Evolutionary conservation across 2,329 filamentous ascomycete genomes (phyloP).

Genomic region (Fusarium chuoi): DNA sequence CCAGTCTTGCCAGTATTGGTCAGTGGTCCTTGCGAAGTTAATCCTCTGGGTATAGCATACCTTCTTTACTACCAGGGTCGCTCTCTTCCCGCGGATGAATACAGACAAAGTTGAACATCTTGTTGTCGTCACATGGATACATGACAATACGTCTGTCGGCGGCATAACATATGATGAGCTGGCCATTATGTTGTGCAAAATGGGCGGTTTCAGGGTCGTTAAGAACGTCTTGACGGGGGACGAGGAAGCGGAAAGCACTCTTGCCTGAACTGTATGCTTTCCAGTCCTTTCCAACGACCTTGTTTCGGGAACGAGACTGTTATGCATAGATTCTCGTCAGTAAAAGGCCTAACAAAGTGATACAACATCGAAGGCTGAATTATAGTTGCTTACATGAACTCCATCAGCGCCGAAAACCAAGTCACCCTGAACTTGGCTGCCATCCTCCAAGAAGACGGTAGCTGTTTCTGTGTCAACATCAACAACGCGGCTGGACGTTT

Average conservation of each 20-base stretch:
- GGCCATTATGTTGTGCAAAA: slow-evolving; percentile 20
- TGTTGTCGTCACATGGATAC: slow-evolving; percentile 58
- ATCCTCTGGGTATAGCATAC: background rate
- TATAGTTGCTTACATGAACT: slow-evolving; percentile 52
- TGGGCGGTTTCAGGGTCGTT: slow-evolving; percentile 40
- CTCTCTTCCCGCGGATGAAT: slow-evolving; percentile 56
- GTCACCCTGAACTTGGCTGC: slow-evolving; percentile 56
- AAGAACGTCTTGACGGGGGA: slow-evolving; percentile 53
- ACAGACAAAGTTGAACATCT: slow-evolving; percentile 60
- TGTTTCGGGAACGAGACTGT: background rate
- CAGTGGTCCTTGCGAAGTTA: background rate
- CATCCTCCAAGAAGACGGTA: slow-evolving; percentile 57
- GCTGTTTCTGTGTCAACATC: slow-evolving; percentile 54
- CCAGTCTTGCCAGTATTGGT: slow-evolving; percentile 5
- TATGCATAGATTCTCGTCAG: background rate
- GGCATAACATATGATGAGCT: slow-evolving; percentile 52
- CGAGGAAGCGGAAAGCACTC: slow-evolving; percentile 65
- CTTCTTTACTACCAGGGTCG: background rate
- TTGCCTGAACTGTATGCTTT: slow-evolving; percentile 58
- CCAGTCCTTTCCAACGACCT: slow-evolving; percentile 25
- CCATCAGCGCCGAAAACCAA: slow-evolving; percentile 66
- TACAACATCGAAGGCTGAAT: rapidly evolving
- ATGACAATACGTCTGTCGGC: slow-evolving; percentile 56
- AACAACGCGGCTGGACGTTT: slow-evolving; percentile 54
- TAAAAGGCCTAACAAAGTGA: background rate